A percentile compares a stretch with the other conserved stretches of the same genome.
Conservation (phyloP, 1,284 basidiomycete genomes). For the Agroathelia rolfsii region DNA sequence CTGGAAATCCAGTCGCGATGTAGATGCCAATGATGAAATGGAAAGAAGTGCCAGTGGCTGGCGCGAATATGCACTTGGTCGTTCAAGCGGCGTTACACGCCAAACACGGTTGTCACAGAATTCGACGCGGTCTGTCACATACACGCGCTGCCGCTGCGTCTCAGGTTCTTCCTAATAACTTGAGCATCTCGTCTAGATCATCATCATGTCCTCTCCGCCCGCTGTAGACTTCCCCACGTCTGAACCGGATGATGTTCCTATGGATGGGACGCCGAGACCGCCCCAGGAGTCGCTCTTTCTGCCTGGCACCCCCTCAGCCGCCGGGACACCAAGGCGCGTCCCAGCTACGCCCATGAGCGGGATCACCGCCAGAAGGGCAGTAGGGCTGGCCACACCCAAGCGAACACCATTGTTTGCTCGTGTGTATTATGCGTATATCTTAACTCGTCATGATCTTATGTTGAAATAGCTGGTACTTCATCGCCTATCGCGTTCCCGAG, state of each 20-base stretch:
- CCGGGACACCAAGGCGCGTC: conserved; percentile 40
- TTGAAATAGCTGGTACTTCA: conserved; percentile 47
- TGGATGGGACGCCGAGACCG: conserved; percentile 47
- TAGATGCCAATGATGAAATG: too few relatives aligned
- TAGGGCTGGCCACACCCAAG: conserved; percentile 53
- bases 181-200: too few relatives aligned
- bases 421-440: conserved; percentile 19
- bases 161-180: too few relatives aligned
- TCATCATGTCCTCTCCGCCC: conserved; percentile 64
- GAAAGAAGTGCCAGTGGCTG: too few relatives aligned
- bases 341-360: conserved; percentile 41
- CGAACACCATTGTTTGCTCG: conserved; percentile 46
- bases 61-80: too few relatives aligned
- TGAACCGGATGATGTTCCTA: conserved; percentile 44
- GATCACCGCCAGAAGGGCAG: conserved; percentile 47
- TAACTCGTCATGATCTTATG: too few relatives aligned
- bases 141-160: too few relatives aligned
- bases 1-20: too few relatives aligned
- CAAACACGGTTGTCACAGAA: too few relatives aligned
- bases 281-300: conserved; percentile 46
- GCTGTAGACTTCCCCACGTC: conserved; percentile 57
- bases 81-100: too few relatives aligned
- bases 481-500: conserved; percentile 69
- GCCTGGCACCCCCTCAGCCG: conserved; percentile 45
- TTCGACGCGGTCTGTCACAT: too few relatives aligned